A percentile compares a stretch with the other conserved stretches of the same genome.
phyloP scores from a whole-genome alignment of 345 rosid species.

The Sisymbrium altissimum region DNA sequence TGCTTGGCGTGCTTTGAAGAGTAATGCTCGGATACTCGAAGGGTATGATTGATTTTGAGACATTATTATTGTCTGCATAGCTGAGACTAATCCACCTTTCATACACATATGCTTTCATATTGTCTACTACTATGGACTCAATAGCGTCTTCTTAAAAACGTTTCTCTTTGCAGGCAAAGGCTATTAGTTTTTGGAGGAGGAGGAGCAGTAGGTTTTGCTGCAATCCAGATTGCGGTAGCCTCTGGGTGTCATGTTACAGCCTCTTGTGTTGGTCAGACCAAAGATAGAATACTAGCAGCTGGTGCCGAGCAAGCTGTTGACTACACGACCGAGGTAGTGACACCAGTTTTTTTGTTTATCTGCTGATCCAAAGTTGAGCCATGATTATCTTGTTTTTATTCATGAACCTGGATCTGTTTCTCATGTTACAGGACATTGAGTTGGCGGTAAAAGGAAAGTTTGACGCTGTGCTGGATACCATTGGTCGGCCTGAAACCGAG shows the following conservation, averaged over 20 bases:
- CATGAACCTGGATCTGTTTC: slow-evolving; percentile 11
- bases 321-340: slow-evolving; percentile 67
- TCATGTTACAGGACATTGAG: slow-evolving; percentile 65
- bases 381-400: background rate
- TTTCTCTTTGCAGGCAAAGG: slow-evolving; percentile 60
- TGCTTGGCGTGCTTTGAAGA: slow-evolving; percentile 92
- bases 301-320: slow-evolving; percentile 95
- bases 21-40: slow-evolving; percentile 80
- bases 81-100: background rate
- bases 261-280: slow-evolving; percentile 77
- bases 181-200: slow-evolving; percentile 85
- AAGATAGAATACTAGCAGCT: slow-evolving; percentile 53
- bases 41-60: slow-evolving; percentile 54
- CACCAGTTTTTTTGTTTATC: background rate
- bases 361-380: slow-evolving; percentile 2
- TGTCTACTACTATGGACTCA: background rate
- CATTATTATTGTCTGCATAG: background rate
- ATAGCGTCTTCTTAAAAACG: background rate
- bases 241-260: slow-evolving; percentile 70
- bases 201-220: slow-evolving; percentile 94
- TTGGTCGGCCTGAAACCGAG: slow-evolving; percentile 87
- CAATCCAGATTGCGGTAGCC: slow-evolving; percentile 83
- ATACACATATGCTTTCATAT: no score
- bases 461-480: slow-evolving; percentile 92
- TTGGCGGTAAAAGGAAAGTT: slow-evolving; percentile 76